Percentiles rank a stretch among this genome's conserved stretches.
Conservation (phyloP, 257 asterid genomes). For the Forsythia suspensa region DNA sequence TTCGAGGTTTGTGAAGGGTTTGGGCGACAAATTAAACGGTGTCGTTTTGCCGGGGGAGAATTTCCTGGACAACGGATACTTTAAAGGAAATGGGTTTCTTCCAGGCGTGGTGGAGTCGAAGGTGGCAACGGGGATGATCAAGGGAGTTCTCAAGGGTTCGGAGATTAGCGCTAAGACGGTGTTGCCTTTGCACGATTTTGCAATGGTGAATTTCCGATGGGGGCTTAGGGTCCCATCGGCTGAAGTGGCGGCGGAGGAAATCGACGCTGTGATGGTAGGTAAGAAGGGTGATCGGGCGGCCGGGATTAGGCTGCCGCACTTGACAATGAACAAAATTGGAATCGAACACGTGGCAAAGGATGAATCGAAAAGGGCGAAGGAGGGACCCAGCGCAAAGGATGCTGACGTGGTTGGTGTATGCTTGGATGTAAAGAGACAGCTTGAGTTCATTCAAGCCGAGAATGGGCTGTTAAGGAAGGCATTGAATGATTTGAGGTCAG, state of each 20-base stretch:
- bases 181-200: conserved; percentile 56
- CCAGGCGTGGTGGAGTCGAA: conserved; percentile 30
- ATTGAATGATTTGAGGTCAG: conserved; percentile 68
- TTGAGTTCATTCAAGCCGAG: conserved; percentile 69
- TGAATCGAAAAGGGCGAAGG: conserved; percentile 23
- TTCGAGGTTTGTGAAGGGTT: conserved; percentile 36
- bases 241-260: conserved; percentile 34
- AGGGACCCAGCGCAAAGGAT: conserved; percentile 29
- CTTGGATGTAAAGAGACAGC: conserved; percentile 75
- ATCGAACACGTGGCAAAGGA: conserved; percentile 60
- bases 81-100: neutral
- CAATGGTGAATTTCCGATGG: conserved; percentile 78
- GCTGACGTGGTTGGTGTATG: conserved; percentile 59
- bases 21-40: conserved; percentile 32
- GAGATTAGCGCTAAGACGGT: conserved; percentile 69
- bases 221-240: conserved; percentile 71
- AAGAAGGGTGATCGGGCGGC: conserved; percentile 31
- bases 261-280: conserved; percentile 53
- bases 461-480: conserved; percentile 75
- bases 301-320: conserved; percentile 52
- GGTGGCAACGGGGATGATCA: conserved; percentile 57
- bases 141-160: conserved; percentile 46
- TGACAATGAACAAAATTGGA: conserved; percentile 87
- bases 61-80: neutral
- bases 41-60: conserved; percentile 21